Evolutionary conservation across 805 yeast species (phyloP), one percentile per base, ranked within the genome.

Genomic region (Starmerella geochares): DNA sequence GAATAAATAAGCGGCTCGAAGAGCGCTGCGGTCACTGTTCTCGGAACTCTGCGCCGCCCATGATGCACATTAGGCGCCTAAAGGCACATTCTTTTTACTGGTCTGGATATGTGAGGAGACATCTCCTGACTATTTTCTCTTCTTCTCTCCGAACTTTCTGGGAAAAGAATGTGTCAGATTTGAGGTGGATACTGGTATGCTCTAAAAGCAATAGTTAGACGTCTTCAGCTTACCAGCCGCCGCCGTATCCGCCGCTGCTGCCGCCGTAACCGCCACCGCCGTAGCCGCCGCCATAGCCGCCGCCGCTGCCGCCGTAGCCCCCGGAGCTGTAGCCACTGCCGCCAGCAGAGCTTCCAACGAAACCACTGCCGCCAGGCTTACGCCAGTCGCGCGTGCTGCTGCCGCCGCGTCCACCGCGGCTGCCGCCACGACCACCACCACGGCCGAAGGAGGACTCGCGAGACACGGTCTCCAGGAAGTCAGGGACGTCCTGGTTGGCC

Each of bases 401-500:
- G 54, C 66, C 58, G 65, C 71, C 54, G 28, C 67, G 60, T 48
- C 73, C 68, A 51, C 78, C 71, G 50, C 72, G 62, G 49, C 79
- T 72, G 57, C 80, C 71, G 58, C 80, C 72, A 49, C 73, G 68
- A 54, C 80, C 71, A 56, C 79, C 77, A 19, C 72, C 62, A 54
- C 79, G 68, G 53, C 76, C 75, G 54, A 71, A 71, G 45, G 79
- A 67, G 50, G 76, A 69, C 73, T 87, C 96, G 73, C 94, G 83
- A 53, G 84, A 74, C 59, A 87, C 79, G 55, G 81, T 77, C 59
- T 75, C 77, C 68, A 92, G 77, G 75, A 92, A 92, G 54, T 77
- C 78, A 58, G 99, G 99, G 58, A 88, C 83, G 69, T 90, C 97
- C 75, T 92, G 99, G 74, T 92, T 90, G 56, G 98, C 96, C 73